Conservation (phyloP, 371 early-diverging fungal species). For the Mucor indicus region DNA sequence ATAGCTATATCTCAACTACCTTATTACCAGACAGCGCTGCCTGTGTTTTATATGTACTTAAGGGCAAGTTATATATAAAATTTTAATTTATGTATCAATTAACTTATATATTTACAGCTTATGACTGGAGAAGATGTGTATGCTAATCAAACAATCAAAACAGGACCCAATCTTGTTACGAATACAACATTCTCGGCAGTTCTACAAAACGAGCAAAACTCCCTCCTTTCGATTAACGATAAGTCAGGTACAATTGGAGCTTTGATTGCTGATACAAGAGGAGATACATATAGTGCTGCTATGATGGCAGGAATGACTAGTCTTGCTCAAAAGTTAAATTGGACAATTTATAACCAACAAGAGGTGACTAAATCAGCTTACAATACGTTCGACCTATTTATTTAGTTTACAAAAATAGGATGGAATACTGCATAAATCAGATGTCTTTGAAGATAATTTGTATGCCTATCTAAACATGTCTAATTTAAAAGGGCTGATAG, state of each 20-base stretch:
- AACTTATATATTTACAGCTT: constrained; percentile 20
- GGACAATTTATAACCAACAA: constrained; percentile 22
- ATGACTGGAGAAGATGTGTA: constrained; percentile 41
- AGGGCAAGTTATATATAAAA: constrained; percentile 18
- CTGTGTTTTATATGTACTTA: constrained; percentile 47
- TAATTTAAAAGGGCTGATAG: constrained; percentile 11
- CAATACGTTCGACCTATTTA: too few relatives aligned
- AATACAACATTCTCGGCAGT: constrained; percentile 20
- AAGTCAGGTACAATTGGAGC: constrained; percentile 17
- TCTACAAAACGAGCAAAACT: constrained; percentile 29
- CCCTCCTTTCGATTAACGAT: constrained; percentile 30
- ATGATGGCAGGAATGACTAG: constrained; percentile 25
- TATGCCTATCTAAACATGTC: too few relatives aligned
- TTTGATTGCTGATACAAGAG: constrained; percentile 18
- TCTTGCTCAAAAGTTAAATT: constrained; percentile 26
- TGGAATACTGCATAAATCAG: too few relatives aligned
- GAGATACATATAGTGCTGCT: constrained; percentile 24
- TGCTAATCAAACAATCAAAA: constrained; percentile 30
- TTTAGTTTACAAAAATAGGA: not conserved
- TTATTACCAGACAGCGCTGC: constrained; percentile 48
- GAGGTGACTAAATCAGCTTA: too few relatives aligned
- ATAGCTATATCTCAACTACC: constrained; percentile 43
- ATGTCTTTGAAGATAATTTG: too few relatives aligned
- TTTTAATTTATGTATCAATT: too few relatives aligned
- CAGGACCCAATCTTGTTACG: constrained; percentile 27